Evolutionary conservation across 1,284 basidiomycete species (phyloP), one percentile per base, ranked within the genome.

Genomic region (Athelia sp.): DNA sequence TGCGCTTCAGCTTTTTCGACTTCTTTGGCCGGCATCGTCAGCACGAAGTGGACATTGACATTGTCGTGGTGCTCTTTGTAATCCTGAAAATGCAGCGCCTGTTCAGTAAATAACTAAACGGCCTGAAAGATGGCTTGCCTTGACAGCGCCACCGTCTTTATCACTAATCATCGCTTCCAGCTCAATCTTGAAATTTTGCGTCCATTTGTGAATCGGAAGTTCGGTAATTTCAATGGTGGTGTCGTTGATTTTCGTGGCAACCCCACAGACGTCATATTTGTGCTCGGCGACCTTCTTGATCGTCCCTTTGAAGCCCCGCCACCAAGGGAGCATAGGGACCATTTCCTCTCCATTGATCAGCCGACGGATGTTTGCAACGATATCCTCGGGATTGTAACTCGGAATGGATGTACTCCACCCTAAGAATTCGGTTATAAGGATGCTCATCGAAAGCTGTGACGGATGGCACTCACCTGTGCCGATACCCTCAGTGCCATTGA

Each of bases 401-500:
- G 97, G 97, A 48, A 99, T 79, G 42, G 72, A 84, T 0, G 97
- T 98, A 62, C 93, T 96, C 96, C 97, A 99, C 53, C 96, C 92
- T 91, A 52, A 26, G n/a, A 29, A 22, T 1, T 19, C 19, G 46
- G 45, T 47, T 15, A 47, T 18, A 34, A 47, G 51, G 21, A 51
- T 14, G 57, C 50, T 23, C 44, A 23, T n/a, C n/a, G 31, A 46
- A 46, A 22, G 46, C 29, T 18, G 24, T 35, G 48, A 18, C 38
- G 45, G 3, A 13, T 46, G 10, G 2, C 2, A 61, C 77, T 61
- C 52, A 85, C 90, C 94, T 46, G 97, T 99, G 48, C 97, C 97
- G 61, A 99, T 99, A 73, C 97, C 97, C 59, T 98, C 95, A 14
- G 90, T 86, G 14, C 97, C 97, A 61, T 99, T 99, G 63, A 99